Conservation (phyloP, 1,284 basidiomycete genomes). For the Rhizoctonia solani region DNA sequence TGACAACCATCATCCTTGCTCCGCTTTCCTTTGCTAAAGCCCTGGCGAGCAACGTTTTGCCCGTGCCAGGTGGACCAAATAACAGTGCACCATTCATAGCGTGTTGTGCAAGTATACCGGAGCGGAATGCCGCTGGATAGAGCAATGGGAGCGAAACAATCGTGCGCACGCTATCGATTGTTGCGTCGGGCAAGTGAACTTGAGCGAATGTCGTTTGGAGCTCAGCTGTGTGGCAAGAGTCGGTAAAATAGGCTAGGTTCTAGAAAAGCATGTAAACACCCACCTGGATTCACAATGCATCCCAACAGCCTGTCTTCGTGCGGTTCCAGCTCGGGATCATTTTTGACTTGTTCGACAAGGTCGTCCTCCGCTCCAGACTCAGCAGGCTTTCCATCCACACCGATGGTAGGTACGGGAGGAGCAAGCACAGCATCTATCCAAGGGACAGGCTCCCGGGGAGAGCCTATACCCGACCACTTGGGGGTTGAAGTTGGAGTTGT, state of each 20-base stretch:
- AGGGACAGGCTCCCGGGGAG: slow-evolving; percentile 22
- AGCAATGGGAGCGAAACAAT: slow-evolving; percentile 91
- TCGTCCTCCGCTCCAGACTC: slow-evolving; percentile 14
- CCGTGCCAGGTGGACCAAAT: slow-evolving; percentile 88
- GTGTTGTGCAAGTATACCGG: slow-evolving; percentile 89
- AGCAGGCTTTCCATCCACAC: slow-evolving; percentile 26
- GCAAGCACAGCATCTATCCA: slow-evolving; percentile 1
- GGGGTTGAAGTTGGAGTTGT: slow-evolving; percentile 9
- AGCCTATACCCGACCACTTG: slow-evolving; percentile 34
- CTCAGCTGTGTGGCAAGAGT: slow-evolving; percentile 54
- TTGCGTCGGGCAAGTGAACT: slow-evolving; percentile 84
- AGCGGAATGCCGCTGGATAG: slow-evolving; percentile 86
- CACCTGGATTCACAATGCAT: slow-evolving; percentile 82
- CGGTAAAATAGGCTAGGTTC: slow-evolving; percentile 28
- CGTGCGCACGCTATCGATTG: slow-evolving; percentile 85
- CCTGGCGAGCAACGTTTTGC: slow-evolving; percentile 87
- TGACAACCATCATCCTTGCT: slow-evolving; percentile 83
- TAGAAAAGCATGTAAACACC: slow-evolving; percentile 39
- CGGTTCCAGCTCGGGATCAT: slow-evolving; percentile 69
- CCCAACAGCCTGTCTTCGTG: slow-evolving; percentile 78
- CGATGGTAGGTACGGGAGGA: neutral
- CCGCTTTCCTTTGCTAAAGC: slow-evolving; percentile 92
- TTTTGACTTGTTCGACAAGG: slow-evolving; percentile 76
- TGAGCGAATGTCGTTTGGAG: slow-evolving; percentile 83
- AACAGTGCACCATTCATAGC: slow-evolving; percentile 85